Base-by-base conservation (phyloP, 192 early-diverging fungal genomes). In the Powellomyces hirtus region DNA sequence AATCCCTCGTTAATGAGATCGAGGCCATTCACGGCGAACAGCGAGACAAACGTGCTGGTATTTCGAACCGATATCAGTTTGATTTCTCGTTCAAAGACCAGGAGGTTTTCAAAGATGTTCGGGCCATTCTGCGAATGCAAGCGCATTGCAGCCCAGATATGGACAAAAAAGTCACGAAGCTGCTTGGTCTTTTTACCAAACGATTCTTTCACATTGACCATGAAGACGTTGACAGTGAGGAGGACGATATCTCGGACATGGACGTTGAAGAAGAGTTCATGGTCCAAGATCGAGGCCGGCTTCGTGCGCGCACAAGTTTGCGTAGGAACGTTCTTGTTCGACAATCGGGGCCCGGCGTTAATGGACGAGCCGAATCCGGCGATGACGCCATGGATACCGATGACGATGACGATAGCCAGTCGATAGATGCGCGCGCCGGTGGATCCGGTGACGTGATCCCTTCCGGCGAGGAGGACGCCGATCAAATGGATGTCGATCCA, bases 1-100 rank as follows among this genome's bases (percentile, higher is more conserved):
- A 96, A 76, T 79, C 86, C 0, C 81, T 97, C 33, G 74, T 93
- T 0, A 70, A 80, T 37, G 97, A 99, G 66, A 94, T 97, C 30
- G 97, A 99, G 71, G 79, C 78, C 0, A 57, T 94, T 31, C 86
- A 90, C 38, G 85, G 85, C 18, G 96, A 99, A 70, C 90, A 94
- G 74, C 84, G 86, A 57, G 84, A 89, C 62, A 77, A 79, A 60
- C 71, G 75, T 4, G 38, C 81, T 38, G 64, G 22, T 4, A 50
- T 66, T 61, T 63, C 55, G 64, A 75, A 62, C 62, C 77, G 85
- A 4, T 89, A 94, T 66, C 96, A 97, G 72, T 86, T 94, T 44
- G 89, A 92, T 62, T 94, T 90, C 66, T 51, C 56, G 13, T 91
- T 96, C 66, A 81, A 83, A 11, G 93, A 96, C 59, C 59, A 74